Percentiles rank a stretch among this genome's conserved stretches.
phyloP scores from a whole-genome alignment of 2,329 filamentous ascomycete genomes.

The Beauveria sp. region DNA sequence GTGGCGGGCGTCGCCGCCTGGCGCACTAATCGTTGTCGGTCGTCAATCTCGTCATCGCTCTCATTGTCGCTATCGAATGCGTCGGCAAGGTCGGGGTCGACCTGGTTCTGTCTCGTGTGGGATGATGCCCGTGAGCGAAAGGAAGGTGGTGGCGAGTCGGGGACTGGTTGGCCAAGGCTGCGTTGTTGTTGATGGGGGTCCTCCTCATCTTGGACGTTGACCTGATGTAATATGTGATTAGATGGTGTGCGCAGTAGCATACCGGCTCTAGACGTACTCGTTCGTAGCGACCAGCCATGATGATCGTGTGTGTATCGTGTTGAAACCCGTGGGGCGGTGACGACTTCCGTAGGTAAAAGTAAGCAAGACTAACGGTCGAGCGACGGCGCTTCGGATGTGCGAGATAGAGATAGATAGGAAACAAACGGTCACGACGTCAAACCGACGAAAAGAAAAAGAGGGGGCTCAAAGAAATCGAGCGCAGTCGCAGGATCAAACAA shows the following conservation, averaged over 20 bases:
- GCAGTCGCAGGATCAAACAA: constrained; percentile 12
- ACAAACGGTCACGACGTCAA: background rate
- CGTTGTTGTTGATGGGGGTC: constrained; percentile 22
- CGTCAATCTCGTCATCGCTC: constrained; percentile 63
- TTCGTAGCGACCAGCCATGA: constrained; percentile 50
- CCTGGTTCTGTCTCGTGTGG: constrained; percentile 35
- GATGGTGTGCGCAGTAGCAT: background rate
- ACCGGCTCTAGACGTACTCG: constrained; percentile 35
- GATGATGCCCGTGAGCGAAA: constrained; percentile 77
- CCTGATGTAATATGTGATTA: constrained; percentile 29
- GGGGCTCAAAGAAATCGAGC: constrained; percentile 13
- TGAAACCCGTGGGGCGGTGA: background rate
- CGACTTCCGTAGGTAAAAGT: background rate
- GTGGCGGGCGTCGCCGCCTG: constrained; percentile 35
- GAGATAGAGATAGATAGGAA: background rate
- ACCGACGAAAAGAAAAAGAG: constrained; percentile 7
- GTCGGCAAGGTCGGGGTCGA: constrained; percentile 79
- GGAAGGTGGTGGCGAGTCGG: constrained; percentile 66
- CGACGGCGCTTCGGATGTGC: background rate
- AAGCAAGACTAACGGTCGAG: background rate
- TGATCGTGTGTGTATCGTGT: constrained; percentile 17
- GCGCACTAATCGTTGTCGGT: constrained; percentile 79
- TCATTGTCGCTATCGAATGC: constrained; percentile 82
- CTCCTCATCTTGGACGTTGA: constrained; percentile 52
- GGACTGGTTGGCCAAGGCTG: constrained; percentile 30